Percentiles rank a stretch among this genome's conserved stretches.
These are phyloP conservation scores for Coprinopsis strossmayeri DNA, from an alignment of 768 basidiomycete genomes.

Conservation along the genomic window DNA sequence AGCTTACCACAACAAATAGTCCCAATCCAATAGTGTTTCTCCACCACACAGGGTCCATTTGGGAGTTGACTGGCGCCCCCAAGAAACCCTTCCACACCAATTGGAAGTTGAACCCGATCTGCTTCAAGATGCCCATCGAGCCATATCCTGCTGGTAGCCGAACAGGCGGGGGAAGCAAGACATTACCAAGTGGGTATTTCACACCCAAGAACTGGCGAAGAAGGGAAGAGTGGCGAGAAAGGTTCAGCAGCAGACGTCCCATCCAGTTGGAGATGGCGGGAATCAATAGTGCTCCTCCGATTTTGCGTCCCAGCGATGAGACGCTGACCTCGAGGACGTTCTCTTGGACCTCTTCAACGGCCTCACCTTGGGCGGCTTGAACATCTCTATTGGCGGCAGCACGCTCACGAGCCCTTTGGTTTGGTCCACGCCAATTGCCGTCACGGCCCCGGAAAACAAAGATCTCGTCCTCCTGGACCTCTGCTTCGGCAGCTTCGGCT, in stretches of 20 bases:
- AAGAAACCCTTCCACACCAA: conserved; percentile 42
- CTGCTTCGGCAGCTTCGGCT: conserved; percentile 7
- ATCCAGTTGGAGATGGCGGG: conserved; percentile 61
- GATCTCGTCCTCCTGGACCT: conserved; percentile 10
- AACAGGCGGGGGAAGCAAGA: conserved; percentile 12
- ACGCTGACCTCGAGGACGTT: conserved; percentile 52
- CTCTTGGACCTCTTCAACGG: conserved; percentile 34
- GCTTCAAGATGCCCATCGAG: conserved; percentile 13
- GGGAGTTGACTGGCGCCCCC: conserved; percentile 53
- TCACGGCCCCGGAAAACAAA: no score
- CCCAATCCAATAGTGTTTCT: conserved; percentile 65
- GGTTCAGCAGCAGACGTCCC: conserved; percentile 51
- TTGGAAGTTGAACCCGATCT: conserved; percentile 22
- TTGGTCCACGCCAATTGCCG: no score
- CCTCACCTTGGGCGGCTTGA: no score
- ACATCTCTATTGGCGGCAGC: no score
- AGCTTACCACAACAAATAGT: conserved; percentile 57
- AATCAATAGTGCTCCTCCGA: conserved; percentile 65
- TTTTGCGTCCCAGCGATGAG: conserved; percentile 54
- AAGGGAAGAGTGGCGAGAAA: conserved; percentile 40
- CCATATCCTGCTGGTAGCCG: conserved; percentile 5
- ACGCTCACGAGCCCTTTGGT: no score
- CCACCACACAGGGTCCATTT: conserved; percentile 77
- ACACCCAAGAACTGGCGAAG: conserved; percentile 33
- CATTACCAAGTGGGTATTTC: conserved; percentile 8